Evolutionary conservation across 441 rosid species (phyloP).

Genomic region (Eruca vesicaria): DNA sequence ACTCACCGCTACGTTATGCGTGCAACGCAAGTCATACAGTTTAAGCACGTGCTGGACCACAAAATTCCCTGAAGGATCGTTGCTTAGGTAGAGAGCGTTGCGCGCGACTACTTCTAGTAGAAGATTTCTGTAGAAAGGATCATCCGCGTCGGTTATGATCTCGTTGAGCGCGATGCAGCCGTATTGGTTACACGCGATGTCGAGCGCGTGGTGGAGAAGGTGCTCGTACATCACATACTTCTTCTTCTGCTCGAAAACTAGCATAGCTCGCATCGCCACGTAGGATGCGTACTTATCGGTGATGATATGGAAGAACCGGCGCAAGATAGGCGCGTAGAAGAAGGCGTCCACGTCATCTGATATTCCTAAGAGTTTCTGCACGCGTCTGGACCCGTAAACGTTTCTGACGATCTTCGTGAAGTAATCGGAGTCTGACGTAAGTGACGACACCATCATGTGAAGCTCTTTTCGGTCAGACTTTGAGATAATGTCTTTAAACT

Average conservation of each 20-base stretch:
- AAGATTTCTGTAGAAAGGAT: conserved; percentile 1
- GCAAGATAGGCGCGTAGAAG: background rate
- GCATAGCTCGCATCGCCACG: no score
- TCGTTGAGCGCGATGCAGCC: conserved; percentile 18
- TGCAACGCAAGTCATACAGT: conserved; percentile 7
- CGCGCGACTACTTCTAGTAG: background rate
- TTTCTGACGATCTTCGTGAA: background rate
- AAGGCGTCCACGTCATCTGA: background rate
- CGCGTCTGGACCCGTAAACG: background rate
- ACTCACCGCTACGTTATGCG: background rate
- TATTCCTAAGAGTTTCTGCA: background rate
- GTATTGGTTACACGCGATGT: conserved; percentile 5
- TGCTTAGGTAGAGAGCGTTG: conserved; percentile 1
- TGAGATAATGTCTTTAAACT: background rate
- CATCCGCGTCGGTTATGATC: background rate
- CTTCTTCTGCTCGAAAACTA: background rate
- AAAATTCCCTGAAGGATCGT: background rate
- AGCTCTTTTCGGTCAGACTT: background rate
- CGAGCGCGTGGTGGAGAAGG: background rate
- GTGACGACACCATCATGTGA: background rate
- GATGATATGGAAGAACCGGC: background rate
- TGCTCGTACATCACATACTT: background rate
- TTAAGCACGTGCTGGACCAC: background rate
- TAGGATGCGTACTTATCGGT: no score
- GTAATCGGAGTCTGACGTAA: background rate